Percentiles rank a stretch among this genome's conserved stretches.
Conservation (phyloP, 73 alveolate genomes). For the Paramecium bursaria region DNA sequence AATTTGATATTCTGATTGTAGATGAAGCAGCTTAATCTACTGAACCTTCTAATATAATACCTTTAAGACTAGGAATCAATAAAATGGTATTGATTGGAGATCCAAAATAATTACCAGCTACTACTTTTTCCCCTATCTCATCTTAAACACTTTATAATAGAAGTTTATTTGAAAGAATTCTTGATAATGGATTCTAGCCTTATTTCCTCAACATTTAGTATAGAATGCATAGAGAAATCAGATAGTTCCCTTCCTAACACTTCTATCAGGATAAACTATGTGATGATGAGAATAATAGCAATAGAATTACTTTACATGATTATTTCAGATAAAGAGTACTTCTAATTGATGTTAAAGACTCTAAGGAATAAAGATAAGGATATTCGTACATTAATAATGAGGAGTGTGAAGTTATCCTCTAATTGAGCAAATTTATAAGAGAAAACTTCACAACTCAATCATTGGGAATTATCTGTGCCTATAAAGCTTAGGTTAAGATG, state of each 20-base stretch:
- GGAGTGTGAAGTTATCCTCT: conserved; percentile 71
- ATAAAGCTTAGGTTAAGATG: conserved; percentile 75
- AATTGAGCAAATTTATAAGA: conserved; percentile 58
- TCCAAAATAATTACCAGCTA: conserved; percentile 96
- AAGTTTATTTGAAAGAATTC: conserved; percentile 91
- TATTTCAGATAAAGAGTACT: conserved; percentile 66
- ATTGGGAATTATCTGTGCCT: conserved; percentile 83
- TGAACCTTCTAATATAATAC: conserved; percentile 65
- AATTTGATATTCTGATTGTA: conserved; percentile 60
- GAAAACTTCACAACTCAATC: conserved; percentile 68
- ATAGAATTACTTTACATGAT: conserved; percentile 66
- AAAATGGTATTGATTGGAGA: conserved; percentile 80
- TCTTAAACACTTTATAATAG: conserved; percentile 82
- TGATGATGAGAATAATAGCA: conserved; percentile 67
- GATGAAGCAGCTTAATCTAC: conserved; percentile 74
- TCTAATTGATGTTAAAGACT: conserved; percentile 68
- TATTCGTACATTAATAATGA: conserved; percentile 72
- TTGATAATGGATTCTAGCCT: conserved; percentile 81
- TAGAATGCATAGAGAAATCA: conserved; percentile 86
- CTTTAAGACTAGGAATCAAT: conserved; percentile 45
- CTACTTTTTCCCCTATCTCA: conserved; percentile 88
- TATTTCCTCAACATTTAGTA: conserved; percentile 76
- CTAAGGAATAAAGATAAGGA: conserved; percentile 70
- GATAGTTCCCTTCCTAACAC: conserved; percentile 77
- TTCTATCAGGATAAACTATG: conserved; percentile 74